Evolutionary conservation across 495 filamentous ascomycete species (phyloP), one percentile per base, ranked within the genome.

Genomic region (Aspergillus conjunctus): DNA sequence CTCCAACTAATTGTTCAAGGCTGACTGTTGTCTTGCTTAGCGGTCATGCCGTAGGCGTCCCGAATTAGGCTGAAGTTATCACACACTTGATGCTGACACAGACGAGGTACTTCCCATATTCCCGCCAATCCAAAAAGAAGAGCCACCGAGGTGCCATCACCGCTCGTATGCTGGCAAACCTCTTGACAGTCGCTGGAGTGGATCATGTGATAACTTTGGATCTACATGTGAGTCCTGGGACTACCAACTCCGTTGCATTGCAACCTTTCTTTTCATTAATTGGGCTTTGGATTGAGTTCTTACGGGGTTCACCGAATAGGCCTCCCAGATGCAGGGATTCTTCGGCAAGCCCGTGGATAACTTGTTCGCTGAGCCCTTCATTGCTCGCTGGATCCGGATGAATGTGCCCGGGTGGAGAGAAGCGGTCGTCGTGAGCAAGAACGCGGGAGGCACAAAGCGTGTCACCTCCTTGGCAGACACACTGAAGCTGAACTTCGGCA

Each of bases 111-210:
- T 98, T 98, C 71, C 95, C 94, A 20, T 98, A 98, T 76, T 97
- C 92, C 63, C 91, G 95, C 52, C 94, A 98, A 77, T 97, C 93
- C 46, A 98, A 98, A 83, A 97, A 97, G 83, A 98, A 98, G 79
- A 92, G 91, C 52, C 94, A 98, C 68, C 85, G 94, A 62, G 94
- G 95, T 32, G 92, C 94, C 49, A 98, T 98, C 68, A 97, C 94
- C 20, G 94, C 95, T 26, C 86, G 93, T 62, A 95, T 98, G 92
- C 80, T 98, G 52, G 95, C 94, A 60, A 98, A 98, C 72, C 85
- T 97, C 22, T 86, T 98, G 50, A 83, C 88, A 41, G 87, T 98
- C 53, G 95, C 94, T 57, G 94, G 94, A 54, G 90, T 98, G 62
- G 89, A 96, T 77, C 94, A 98, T 81, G 91, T 98, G 72, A 89